Evolutionary conservation across 495 filamentous ascomycete species (phyloP).

Genomic region (Elaphomyces granulatus): DNA sequence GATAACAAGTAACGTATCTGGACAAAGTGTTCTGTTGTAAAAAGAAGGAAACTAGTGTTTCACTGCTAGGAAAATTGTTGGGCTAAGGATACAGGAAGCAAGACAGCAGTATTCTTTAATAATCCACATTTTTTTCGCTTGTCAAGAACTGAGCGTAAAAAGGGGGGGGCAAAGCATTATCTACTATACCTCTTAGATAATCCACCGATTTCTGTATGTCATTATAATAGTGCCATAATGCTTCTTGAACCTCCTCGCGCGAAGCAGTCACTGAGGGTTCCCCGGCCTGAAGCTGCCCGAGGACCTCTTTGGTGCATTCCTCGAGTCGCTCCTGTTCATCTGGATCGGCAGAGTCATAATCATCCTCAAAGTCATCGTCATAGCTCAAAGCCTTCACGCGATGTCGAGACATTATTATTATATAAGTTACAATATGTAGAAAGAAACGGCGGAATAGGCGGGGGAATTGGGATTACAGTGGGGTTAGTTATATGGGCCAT

Average conservation of each 20-base stretch:
- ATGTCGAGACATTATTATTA: slow-evolving; percentile 29
- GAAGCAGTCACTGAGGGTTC: slow-evolving; percentile 27
- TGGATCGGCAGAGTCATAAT: slow-evolving; percentile 29
- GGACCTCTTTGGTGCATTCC: slow-evolving; percentile 25
- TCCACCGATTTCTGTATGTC: slow-evolving; percentile 72
- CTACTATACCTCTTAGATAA: slow-evolving; percentile 53
- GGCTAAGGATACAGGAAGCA: too few species aligned
- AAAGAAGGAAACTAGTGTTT: too few species aligned
- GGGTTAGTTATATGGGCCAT: not conserved
- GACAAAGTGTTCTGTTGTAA: too few species aligned
- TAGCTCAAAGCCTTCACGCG: slow-evolving; percentile 33
- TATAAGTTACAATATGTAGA: not conserved
- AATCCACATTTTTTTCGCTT: too few species aligned
- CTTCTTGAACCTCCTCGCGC: slow-evolving; percentile 62
- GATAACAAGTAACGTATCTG: too few species aligned
- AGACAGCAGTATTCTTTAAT: too few species aligned
- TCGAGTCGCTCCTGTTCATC: slow-evolving; percentile 30
- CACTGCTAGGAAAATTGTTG: too few species aligned
- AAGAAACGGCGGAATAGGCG: slow-evolving; percentile 3
- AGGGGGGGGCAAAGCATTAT: not conserved
- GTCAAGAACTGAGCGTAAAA: not conserved
- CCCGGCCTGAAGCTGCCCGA: slow-evolving; percentile 25
- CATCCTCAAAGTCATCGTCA: slow-evolving; percentile 32
- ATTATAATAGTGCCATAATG: slow-evolving; percentile 92
- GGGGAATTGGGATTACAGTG: not conserved